Percentiles rank a stretch among this genome's conserved stretches.
These are phyloP conservation scores for Sequoiadendron giganteum DNA, from an alignment of 75 land plant genomes.

Conservation along the genomic window DNA sequence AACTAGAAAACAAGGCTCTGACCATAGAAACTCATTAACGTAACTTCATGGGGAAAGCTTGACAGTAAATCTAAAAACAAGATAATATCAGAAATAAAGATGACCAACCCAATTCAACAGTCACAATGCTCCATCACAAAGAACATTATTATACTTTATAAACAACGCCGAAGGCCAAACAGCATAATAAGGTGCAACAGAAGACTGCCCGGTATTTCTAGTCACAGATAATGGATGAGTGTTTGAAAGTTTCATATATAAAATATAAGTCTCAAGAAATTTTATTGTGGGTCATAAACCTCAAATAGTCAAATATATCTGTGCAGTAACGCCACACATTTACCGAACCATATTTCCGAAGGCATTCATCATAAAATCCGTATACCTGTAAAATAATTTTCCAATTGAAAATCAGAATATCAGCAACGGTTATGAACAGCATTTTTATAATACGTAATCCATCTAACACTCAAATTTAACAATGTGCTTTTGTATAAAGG, in stretches of 20 bases:
- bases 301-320: constrained; percentile 97
- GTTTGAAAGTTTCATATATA: neutral
- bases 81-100: neutral
- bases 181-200: neutral
- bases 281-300: constrained; percentile 43
- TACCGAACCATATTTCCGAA: constrained; percentile 98
- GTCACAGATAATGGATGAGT: neutral
- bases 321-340: constrained; percentile 99
- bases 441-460: neutral
- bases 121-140: neutral
- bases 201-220: neutral
- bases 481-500: neutral
- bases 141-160: neutral
- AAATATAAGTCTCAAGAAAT: neutral
- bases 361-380: constrained; percentile 99
- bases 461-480: neutral
- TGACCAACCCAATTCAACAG: neutral
- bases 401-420: constrained; percentile 8
- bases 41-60: neutral
- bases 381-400: constrained; percentile 64
- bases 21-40: neutral
- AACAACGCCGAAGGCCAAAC: neutral
- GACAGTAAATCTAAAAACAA: neutral
- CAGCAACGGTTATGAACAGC: neutral
- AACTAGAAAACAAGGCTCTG: constrained; percentile 3